Base-by-base conservation (phyloP, 257 asterid genomes). In the Scutellaria minor region DNA sequence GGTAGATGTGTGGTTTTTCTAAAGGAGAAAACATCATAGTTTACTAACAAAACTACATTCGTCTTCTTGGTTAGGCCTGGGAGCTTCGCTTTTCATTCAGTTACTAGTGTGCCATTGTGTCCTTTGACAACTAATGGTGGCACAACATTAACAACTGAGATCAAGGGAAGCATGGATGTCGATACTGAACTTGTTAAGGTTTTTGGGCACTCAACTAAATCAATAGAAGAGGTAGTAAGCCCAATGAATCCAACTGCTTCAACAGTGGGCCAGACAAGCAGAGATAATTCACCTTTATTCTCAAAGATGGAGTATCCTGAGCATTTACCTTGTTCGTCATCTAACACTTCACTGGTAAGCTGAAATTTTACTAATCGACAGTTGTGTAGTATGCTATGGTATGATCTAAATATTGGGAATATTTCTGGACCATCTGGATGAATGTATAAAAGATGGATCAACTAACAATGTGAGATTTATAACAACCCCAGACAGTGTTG, bases 291-390 rank as follows among this genome's bases (percentile, higher is more conserved):
- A 37, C 75, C 74, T 51, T 75, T 65, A 80, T 7, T 18, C 77
- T 72, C 66, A 61, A 78, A 68, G 41, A 70, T 55, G 62, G 70
- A 75, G 59, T 72, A 58, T 37, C 80, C 66, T 6, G 73, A 70
- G 72, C 74, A 77, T 77, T 55, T 80, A 70, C 76, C 78, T 57
- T 44, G 72, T 68, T 73, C 86, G 13, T 68, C 83, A 35, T 81
- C 90, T 52, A 77, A 72, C 72, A 71, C 75, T 79, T 78, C 86
- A 61, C 79, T 60, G 89, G 96, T 87, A 90, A 41, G 89, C 77
- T 66, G 72, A 52, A 47, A 70, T 74, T 71, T 55, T 72, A 45
- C 67, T 65, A 54, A 5, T 55, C 62, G 62, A 73, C 50, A 62
- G 68, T 58, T 6, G 60, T 66, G 54, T 71, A 44, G 68, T n/a